Conservation (phyloP, 1,284 basidiomycete species). For the Laetiporus sulphureus region DNA sequence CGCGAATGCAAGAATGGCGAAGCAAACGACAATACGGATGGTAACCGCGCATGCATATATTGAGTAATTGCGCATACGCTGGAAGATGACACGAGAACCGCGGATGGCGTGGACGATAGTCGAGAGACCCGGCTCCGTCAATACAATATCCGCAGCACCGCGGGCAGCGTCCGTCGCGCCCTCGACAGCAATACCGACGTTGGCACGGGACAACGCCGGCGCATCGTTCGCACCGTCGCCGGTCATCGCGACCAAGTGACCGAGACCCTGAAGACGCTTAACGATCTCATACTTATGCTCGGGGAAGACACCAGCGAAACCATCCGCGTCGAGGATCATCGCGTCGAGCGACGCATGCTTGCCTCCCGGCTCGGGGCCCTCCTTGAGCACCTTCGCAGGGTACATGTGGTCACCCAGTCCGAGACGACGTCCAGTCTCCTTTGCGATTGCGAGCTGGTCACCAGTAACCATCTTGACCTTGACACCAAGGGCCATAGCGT, state of each 20-base stretch:
- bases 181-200: constrained; percentile 96
- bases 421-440: constrained; percentile 97
- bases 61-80: constrained; percentile 95
- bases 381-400: constrained; percentile 91
- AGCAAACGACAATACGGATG: constrained; percentile 98
- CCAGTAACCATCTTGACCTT: constrained; percentile 99
- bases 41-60: constrained; percentile 91
- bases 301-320: constrained; percentile 95
- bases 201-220: constrained; percentile 88
- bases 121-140: constrained; percentile 93
- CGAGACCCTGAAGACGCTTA: constrained; percentile 90
- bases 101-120: constrained; percentile 97
- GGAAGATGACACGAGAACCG: constrained; percentile 94
- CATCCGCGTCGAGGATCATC: constrained; percentile 90
- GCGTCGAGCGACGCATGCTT: constrained; percentile 83
- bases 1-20: constrained; percentile 91
- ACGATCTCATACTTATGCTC: constrained; percentile 94
- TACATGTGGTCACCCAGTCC: constrained; percentile 97
- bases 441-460: constrained; percentile 98
- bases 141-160: constrained; percentile 92
- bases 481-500: constrained; percentile 92
- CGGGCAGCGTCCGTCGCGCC: constrained; percentile 95
- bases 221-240: constrained; percentile 98
- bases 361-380: constrained; percentile 75
- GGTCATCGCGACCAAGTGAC: constrained; percentile 87